Conservation (phyloP, 1,284 basidiomycete genomes). For the Heterobasidion annosum region DNA sequence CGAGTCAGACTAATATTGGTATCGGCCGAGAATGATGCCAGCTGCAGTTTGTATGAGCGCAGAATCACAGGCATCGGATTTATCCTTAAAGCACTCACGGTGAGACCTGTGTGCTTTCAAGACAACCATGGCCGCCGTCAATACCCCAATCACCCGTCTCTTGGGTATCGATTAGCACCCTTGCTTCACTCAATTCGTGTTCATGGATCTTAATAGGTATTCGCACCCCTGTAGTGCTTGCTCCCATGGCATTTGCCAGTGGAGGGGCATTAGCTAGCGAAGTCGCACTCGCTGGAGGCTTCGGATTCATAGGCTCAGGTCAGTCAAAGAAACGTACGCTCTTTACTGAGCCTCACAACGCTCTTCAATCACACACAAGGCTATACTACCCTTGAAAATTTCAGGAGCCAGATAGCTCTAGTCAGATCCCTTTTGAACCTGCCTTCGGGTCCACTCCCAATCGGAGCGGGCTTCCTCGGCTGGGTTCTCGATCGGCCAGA, state of each 20-base stretch:
- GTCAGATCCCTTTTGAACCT: slow-evolving; percentile 31
- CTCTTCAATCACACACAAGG: slow-evolving; percentile 21
- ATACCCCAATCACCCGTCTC: slow-evolving; percentile 26
- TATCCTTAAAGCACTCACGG: neutral
- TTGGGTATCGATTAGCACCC: slow-evolving; percentile 16
- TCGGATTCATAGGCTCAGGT: slow-evolving; percentile 63
- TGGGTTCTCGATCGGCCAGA: slow-evolving; percentile 60
- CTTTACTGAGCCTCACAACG: too few species aligned
- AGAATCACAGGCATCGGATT: neutral
- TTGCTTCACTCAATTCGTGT: neutral
- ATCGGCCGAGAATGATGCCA: neutral
- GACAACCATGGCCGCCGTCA: slow-evolving; percentile 14
- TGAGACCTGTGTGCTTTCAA: neutral
- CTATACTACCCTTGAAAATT: slow-evolving; percentile 29
- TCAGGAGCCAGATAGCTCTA: slow-evolving; percentile 38
- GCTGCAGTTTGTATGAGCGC: neutral
- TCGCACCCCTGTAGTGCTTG: slow-evolving; percentile 47
- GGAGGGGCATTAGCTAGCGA: slow-evolving; percentile 55
- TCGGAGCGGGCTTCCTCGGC: slow-evolving; percentile 66
- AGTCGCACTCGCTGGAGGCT: slow-evolving; percentile 55
- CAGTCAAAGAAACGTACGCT: slow-evolving; percentile 3
- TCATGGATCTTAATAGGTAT: slow-evolving; percentile 26
- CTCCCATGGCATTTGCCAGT: slow-evolving; percentile 61
- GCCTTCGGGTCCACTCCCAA: slow-evolving; percentile 32
- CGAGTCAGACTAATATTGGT: neutral